Percentiles rank a stretch among this genome's conserved stretches.
Evolutionary conservation across 2,329 filamentous ascomycete species (phyloP).

Genomic region (Sarocladium brachiariae): DNA sequence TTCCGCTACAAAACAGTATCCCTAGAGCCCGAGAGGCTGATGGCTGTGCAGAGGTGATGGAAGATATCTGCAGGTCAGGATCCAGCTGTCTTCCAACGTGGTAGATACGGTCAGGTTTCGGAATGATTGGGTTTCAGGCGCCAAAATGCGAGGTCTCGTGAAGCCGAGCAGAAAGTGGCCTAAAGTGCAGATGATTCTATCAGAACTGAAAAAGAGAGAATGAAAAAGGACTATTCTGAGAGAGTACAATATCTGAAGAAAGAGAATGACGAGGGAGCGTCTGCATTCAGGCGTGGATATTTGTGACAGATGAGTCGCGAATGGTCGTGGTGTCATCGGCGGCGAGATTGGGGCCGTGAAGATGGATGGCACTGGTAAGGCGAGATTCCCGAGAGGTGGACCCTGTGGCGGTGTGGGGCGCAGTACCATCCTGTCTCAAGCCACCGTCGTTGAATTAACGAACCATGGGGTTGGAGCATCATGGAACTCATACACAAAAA

Average conservation of each 20-base stretch:
- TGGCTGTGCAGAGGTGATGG: no score
- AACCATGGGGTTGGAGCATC: no score
- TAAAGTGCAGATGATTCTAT: not conserved
- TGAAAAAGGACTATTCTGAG: not conserved
- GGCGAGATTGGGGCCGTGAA: not conserved
- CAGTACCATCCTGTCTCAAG: no score
- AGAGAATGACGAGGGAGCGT: not conserved
- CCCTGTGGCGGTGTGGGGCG: not conserved
- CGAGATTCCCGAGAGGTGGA: not conserved
- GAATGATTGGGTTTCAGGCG: not conserved
- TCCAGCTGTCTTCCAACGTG: no score
- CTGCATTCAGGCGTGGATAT: not conserved
- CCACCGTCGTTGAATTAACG: no score
- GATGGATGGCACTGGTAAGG: no score
- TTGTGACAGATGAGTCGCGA: not conserved
- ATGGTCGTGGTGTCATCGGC: slow-evolving; percentile 8
- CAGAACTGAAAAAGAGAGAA: not conserved
- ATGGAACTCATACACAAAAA: no score
- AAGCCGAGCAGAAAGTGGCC: not conserved
- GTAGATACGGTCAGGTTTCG: no score
- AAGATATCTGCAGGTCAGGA: no score
- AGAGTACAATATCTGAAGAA: no score
- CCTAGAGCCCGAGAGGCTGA: no score
- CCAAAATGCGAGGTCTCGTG: not conserved
- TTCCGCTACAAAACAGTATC: not conserved